Evolutionary conservation across 129 eudicot genomes (phyloP).

Genomic region (Helianthus tuberosus): DNA sequence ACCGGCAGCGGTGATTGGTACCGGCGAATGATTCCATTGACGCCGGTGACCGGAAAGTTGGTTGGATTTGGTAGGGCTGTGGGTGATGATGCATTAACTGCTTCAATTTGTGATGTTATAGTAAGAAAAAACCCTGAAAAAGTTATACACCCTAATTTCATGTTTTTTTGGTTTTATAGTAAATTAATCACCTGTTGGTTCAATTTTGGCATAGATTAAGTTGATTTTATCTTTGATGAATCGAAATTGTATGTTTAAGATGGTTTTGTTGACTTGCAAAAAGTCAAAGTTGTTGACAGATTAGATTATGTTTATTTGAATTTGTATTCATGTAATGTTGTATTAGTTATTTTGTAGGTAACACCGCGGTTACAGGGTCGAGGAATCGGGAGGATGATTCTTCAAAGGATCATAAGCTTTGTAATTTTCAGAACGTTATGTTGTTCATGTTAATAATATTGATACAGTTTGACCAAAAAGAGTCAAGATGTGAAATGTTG

Average conservation of each 20-base stretch:
- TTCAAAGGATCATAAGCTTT: slow-evolving; percentile 65
- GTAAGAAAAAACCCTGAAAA: slow-evolving; percentile 32
- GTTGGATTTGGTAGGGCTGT: slow-evolving; percentile 95
- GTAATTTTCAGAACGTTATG: slow-evolving; percentile 9
- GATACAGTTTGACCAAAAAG: slow-evolving; percentile 15
- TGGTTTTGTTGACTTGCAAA: no score
- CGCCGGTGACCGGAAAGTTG: slow-evolving; percentile 61
- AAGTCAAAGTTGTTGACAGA: background rate
- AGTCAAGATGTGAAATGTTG: slow-evolving; percentile 13
- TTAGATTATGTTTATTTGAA: background rate
- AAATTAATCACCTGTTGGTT: background rate
- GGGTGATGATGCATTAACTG: slow-evolving; percentile 72
- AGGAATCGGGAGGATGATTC: slow-evolving; percentile 81
- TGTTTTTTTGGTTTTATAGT: slow-evolving; percentile 9
- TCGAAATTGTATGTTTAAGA: background rate
- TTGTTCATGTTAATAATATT: background rate
- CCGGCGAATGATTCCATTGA: slow-evolving; percentile 55
- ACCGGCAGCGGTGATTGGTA: slow-evolving; percentile 51
- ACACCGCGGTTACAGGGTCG: slow-evolving; percentile 61
- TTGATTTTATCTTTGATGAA: background rate
- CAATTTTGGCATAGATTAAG: background rate
- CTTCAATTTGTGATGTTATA: slow-evolving; percentile 87
- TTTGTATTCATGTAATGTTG: slow-evolving; percentile 22
- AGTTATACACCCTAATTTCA: background rate
- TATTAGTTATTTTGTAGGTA: slow-evolving; percentile 62